Evolutionary conservation across 495 filamentous ascomycete species (phyloP).

Genomic region (Elaphomyces granulatus): DNA sequence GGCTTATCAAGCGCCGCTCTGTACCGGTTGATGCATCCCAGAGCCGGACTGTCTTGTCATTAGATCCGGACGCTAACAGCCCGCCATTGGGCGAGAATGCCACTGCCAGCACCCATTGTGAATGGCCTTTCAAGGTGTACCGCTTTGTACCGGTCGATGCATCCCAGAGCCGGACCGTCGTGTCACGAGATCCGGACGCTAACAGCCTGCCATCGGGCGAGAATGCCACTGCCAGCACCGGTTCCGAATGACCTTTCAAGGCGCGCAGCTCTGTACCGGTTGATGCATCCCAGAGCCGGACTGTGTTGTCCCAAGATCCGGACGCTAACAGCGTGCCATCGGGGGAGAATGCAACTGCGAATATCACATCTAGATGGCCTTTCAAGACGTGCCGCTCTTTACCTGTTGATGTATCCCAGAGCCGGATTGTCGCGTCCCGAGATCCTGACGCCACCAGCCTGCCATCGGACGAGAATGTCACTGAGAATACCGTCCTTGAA

Average conservation of each 20-base stretch:
- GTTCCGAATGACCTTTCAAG: not conserved
- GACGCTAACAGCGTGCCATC: constrained; percentile 18
- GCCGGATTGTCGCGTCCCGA: constrained; percentile 10
- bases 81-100: no score
- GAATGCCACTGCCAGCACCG: constrained; percentile 10
- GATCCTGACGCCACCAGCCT: constrained; percentile 13
- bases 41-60: no score
- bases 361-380: constrained; percentile 3
- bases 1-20: no score
- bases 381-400: not conserved
- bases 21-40: no score
- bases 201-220: constrained; percentile 22
- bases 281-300: constrained; percentile 14
- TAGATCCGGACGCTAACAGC: no score
- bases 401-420: constrained; percentile 15
- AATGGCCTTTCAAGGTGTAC: constrained; percentile 1
- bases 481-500: constrained; percentile 1
- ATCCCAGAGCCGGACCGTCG: constrained; percentile 51
- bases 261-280: constrained; percentile 3
- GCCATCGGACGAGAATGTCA: constrained; percentile 14
- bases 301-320: constrained; percentile 13
- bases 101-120: no score
- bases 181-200: constrained; percentile 18
- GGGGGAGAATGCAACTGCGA: constrained; percentile 17
- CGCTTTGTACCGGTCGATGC: constrained; percentile 2